Conservation (phyloP, 192 early-diverging fungal genomes). For the Rhizophagus clarus region DNA sequence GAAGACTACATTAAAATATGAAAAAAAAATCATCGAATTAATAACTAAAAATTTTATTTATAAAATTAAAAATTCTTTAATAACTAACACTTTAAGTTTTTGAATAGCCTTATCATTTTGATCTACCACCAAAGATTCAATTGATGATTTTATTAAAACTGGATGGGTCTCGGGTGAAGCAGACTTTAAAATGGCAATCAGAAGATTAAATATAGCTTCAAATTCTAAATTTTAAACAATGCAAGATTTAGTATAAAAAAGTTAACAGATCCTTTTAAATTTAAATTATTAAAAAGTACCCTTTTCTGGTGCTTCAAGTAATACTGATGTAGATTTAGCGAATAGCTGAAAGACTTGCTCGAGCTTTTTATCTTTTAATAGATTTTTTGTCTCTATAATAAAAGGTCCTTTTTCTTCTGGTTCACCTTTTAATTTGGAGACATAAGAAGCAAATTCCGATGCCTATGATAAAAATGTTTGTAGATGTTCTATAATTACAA, state of each 20-base stretch:
- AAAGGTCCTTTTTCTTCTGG: slow-evolving; percentile 47
- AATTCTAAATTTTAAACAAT: slow-evolving; percentile 10
- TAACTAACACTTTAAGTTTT: slow-evolving; percentile 18
- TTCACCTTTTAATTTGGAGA: slow-evolving; percentile 60
- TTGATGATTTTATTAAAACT: slow-evolving; percentile 6
- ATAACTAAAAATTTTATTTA: slow-evolving; percentile 21
- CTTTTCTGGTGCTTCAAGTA: slow-evolving; percentile 61
- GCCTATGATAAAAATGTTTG: slow-evolving; percentile 46
- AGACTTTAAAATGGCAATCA: slow-evolving; percentile 26
- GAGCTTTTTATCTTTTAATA: slow-evolving; percentile 62
- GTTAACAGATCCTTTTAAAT: not conserved
- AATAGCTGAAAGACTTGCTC: slow-evolving; percentile 58
- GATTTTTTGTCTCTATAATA: slow-evolving; percentile 50
- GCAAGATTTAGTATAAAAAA: not conserved
- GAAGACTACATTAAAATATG: slow-evolving; percentile 49
- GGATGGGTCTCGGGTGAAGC: slow-evolving; percentile 28
- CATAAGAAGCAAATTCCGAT: slow-evolving; percentile 70
- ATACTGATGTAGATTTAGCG: slow-evolving; percentile 53
- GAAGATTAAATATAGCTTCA: slow-evolving; percentile 25
- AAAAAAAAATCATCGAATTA: slow-evolving; percentile 37
- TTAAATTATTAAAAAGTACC: slow-evolving; percentile 41
- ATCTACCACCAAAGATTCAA: slow-evolving; percentile 9
- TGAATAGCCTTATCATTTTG: slow-evolving; percentile 26
- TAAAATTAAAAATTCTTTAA: not conserved
- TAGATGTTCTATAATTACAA: not conserved